A percentile compares a stretch with the other conserved stretches of the same genome.
phyloP scores from a whole-genome alignment of 2,329 filamentous ascomycete species.

The Aspergillus felis region DNA sequence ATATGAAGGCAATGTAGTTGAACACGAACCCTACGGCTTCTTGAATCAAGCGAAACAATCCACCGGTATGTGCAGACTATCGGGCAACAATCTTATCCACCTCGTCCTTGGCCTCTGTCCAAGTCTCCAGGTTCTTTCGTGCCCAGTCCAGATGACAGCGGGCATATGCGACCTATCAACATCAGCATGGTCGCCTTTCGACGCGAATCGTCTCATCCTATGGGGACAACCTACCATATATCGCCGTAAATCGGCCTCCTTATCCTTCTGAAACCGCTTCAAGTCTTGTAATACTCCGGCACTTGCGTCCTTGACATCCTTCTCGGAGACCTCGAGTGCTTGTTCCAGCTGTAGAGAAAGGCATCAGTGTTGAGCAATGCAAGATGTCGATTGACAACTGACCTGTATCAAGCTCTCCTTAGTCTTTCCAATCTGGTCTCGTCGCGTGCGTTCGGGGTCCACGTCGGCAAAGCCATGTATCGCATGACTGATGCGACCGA shows the following conservation, averaged over 20 bases:
- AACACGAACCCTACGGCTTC: background rate
- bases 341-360: slow-evolving; percentile 68
- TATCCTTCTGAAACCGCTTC: slow-evolving; percentile 88
- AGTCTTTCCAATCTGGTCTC: slow-evolving; percentile 94
- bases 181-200: background rate
- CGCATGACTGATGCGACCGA: slow-evolving; percentile 90
- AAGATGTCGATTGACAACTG: slow-evolving; percentile 7
- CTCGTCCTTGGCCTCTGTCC: slow-evolving; percentile 85
- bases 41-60: background rate
- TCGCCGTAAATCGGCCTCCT: slow-evolving; percentile 86
- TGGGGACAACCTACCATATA: slow-evolving; percentile 75
- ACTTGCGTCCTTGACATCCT: slow-evolving; percentile 91
- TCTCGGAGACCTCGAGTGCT: slow-evolving; percentile 79
- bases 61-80: slow-evolving; percentile 14
- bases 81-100: slow-evolving; percentile 72
- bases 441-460: slow-evolving; percentile 85
- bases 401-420: slow-evolving; percentile 72
- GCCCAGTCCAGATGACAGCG: slow-evolving; percentile 94
- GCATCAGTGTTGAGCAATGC: slow-evolving; percentile 3
- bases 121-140: slow-evolving; percentile 82
- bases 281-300: slow-evolving; percentile 82
- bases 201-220: background rate
- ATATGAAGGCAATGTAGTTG: background rate
- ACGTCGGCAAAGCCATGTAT: slow-evolving; percentile 95
- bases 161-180: slow-evolving; percentile 74